phyloP scores from a whole-genome alignment of 1,284 basidiomycete genomes.

The Abortiporus biennis region DNA sequence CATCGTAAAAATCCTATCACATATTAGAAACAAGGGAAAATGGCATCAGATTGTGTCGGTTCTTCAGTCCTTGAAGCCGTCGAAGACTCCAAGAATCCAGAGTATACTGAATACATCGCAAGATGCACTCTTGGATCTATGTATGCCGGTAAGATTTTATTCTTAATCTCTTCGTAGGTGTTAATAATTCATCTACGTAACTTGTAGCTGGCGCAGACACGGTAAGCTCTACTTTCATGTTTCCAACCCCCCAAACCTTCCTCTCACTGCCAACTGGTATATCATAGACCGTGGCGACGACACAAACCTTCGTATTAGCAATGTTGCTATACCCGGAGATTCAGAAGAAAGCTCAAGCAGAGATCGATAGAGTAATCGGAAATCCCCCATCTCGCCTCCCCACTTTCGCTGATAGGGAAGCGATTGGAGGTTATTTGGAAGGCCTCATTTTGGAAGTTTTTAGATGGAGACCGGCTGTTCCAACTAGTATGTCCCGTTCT shows the following conservation, averaged over 20 bases:
- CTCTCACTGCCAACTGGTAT: not conserved
- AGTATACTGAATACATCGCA: conserved; percentile 4
- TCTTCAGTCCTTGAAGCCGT: not conserved
- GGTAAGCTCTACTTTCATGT: not conserved
- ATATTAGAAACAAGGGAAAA: too few species aligned
- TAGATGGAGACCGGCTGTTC: conserved; percentile 11
- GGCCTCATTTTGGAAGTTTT: conserved; percentile 27
- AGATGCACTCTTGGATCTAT: conserved; percentile 4
- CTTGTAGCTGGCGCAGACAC: conserved; percentile 4
- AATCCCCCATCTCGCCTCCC: conserved; percentile 26
- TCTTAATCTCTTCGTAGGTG: not conserved
- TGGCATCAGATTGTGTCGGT: not conserved
- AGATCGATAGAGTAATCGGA: conserved; percentile 24
- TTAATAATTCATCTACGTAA: not conserved
- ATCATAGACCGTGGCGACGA: conserved; percentile 5
- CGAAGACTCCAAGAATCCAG: not conserved
- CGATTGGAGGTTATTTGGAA: conserved; percentile 23
- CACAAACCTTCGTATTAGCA: conserved; percentile 20
- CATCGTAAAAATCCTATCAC: not conserved
- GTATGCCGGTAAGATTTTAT: conserved; percentile 5
- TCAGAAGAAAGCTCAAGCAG: conserved; percentile 24
- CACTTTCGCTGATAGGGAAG: conserved; percentile 19
- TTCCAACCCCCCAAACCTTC: too few species aligned
- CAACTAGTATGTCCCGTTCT: not conserved
- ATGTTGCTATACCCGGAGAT: conserved; percentile 26